Conservation (phyloP, 1,284 basidiomycete species). For the Moesziomyces parantarcticus region DNA sequence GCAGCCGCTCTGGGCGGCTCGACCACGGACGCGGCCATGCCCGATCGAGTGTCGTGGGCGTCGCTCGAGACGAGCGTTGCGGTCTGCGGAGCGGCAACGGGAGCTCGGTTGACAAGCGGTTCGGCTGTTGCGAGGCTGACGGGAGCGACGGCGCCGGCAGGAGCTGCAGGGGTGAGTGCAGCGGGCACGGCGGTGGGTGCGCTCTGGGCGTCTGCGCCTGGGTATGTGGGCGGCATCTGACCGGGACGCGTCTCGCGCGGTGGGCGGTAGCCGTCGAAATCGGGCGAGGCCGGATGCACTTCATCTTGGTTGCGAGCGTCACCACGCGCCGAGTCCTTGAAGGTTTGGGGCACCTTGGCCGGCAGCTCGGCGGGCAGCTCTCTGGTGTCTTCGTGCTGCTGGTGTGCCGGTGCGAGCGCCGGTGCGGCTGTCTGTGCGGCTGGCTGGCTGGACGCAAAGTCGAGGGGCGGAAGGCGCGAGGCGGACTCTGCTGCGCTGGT, state of each 20-base stretch:
- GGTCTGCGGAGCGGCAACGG: conserved; percentile 10
- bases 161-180: conserved; percentile 17
- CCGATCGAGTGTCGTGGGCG: conserved; percentile 16
- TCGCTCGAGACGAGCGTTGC: not conserved
- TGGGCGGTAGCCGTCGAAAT: conserved; percentile 21
- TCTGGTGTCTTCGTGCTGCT: conserved; percentile 4
- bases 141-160: conserved; percentile 6
- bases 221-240: conserved; percentile 4
- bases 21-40: conserved; percentile 6
- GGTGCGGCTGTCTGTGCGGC: conserved; percentile 6
- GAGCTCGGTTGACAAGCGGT: conserved; percentile 14
- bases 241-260: conserved; percentile 17
- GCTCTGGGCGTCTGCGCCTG: conserved; percentile 5
- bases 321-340: conserved; percentile 25
- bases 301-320: conserved; percentile 10
- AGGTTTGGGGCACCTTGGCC: conserved; percentile 16
- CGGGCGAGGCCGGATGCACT: conserved; percentile 12
- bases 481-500: conserved; percentile 18
- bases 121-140: conserved; percentile 13
- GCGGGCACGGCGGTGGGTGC: conserved; percentile 2
- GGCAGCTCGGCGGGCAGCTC: conserved; percentile 11
- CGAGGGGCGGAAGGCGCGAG: conserved; percentile 47
- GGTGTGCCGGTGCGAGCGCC: conserved; percentile 1
- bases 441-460: conserved; percentile 26
- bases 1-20: not conserved